Base-by-base conservation (phyloP, 208 protist genomes). In the Pavlovales sp. region DNA sequence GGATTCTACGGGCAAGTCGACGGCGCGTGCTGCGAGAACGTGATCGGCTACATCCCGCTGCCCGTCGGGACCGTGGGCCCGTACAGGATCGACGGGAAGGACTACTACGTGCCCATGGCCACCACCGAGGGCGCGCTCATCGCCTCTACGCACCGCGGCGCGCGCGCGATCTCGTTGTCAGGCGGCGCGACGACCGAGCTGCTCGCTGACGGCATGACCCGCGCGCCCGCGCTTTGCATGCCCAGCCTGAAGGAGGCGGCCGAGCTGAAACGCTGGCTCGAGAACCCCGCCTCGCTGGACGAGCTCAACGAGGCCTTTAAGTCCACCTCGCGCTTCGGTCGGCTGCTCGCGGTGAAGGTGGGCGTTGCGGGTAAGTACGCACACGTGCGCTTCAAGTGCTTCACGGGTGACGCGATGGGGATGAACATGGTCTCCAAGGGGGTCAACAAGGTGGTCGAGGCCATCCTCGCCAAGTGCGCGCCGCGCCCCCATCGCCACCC, bases 391-490 rank as follows among this genome's bases (percentile, higher is more conserved):
- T 98, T 99, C 93, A 91, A 90, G 77, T 96, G 96, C 75, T 47
- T 36, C 11, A 95, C 93, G 38, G 98, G 98, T 26, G 98, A 99
- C 93, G 98, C 98, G 18, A 99, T 99, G 98, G 98, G 98, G 36
- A 99, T 99, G 98, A 99, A 99, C 92, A 99, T 99, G 98, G 96
- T 99, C 85, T 96, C 96, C n/a, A 99, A 99, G 90, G 98, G 96
- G 79, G 95, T 95, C 37, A 94, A 98, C 39, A 37, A 39, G 78
- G 96, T 97, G 86, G 96, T 95, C 20, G 88, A 99, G 36, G 89
- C 94, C 79, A 90, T 97, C 8, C 91, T 98, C 79, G n/a, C 80
- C 0, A 77, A 95, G 75, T n/a, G n/a, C n/a, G n/a, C n/a, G n/a
- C 90, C 97, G 71, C 96, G 98, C 89, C 96, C 96, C 44, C 94